Percentiles rank a stretch among this genome's conserved stretches.
Conservation (phyloP, 148 eudicot species). For the Simmondsia chinensis region DNA sequence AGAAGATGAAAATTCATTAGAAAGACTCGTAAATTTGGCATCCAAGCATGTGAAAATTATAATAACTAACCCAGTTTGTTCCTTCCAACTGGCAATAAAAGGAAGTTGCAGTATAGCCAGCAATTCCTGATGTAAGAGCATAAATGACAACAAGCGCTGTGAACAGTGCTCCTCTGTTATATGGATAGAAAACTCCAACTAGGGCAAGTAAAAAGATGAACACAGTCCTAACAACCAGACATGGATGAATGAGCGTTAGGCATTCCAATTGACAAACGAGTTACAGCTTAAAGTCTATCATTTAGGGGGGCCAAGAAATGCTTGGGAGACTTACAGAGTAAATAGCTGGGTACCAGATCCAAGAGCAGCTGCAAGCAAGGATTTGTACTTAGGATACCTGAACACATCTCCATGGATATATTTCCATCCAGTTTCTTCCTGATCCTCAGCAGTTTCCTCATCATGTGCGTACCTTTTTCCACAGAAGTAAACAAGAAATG, state of each 20-base stretch:
- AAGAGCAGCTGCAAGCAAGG: slow-evolving; percentile 63
- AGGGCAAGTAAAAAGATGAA: slow-evolving; percentile 26
- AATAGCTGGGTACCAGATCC: slow-evolving; percentile 75
- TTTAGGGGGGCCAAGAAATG: neutral
- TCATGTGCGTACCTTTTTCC: slow-evolving; percentile 60
- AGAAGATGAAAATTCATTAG: neutral
- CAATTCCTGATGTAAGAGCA: slow-evolving; percentile 30
- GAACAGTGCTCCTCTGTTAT: slow-evolving; percentile 26
- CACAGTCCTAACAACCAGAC: slow-evolving; percentile 13
- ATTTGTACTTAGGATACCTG: slow-evolving; percentile 62
- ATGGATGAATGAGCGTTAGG: slow-evolving; percentile 3
- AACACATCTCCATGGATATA: slow-evolving; percentile 78
- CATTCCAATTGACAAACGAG: neutral
- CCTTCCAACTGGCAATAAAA: slow-evolving; percentile 26
- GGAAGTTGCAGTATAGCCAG: slow-evolving; percentile 29
- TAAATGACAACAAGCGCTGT: slow-evolving; percentile 30
- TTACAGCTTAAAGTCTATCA: no score
- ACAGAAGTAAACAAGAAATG: neutral
- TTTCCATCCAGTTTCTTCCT: slow-evolving; percentile 85
- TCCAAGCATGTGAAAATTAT: neutral
- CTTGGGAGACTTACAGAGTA: slow-evolving; percentile 41
- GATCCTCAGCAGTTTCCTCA: slow-evolving; percentile 72
- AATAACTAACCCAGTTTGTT: slow-evolving; percentile 17
- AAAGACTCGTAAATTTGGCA: no score
- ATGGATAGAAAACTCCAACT: slow-evolving; percentile 28